phyloP scores from a whole-genome alignment of 2,329 filamentous ascomycete species.

The Neopestalotiopsis clavispora region DNA sequence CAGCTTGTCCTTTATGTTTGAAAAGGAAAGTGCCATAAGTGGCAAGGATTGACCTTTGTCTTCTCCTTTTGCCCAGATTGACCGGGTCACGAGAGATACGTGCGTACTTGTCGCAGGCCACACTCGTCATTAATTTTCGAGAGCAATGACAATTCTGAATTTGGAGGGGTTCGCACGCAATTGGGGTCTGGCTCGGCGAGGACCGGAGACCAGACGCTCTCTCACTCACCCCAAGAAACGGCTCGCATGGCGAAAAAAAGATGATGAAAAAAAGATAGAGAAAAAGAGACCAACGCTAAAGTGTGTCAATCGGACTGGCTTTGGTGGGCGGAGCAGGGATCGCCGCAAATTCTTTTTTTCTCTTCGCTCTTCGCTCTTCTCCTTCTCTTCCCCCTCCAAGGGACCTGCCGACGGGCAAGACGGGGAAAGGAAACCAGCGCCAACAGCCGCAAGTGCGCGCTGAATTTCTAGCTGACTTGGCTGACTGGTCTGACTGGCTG shows the following conservation, averaged over 20 bases:
- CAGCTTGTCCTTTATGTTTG: neutral
- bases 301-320: neutral
- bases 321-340: constrained; percentile 3
- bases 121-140: neutral
- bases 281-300: neutral
- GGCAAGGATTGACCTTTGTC: neutral
- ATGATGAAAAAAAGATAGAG: neutral
- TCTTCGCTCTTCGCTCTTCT: neutral
- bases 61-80: neutral
- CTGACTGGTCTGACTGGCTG: neutral
- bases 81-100: neutral
- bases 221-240: neutral
- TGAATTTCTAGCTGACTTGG: neutral
- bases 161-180: constrained; percentile 14
- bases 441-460: neutral
- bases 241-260: constrained; percentile 2
- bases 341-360: neutral
- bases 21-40: neutral
- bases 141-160: constrained; percentile 2
- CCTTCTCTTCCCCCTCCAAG: neutral
- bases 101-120: neutral
- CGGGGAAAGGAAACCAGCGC: neutral
- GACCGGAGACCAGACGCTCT: neutral
- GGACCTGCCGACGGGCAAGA: constrained; percentile 4
- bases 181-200: constrained; percentile 11